Conservation (phyloP, 441 rosid species). For the Heliophila coronopifolia region DNA sequence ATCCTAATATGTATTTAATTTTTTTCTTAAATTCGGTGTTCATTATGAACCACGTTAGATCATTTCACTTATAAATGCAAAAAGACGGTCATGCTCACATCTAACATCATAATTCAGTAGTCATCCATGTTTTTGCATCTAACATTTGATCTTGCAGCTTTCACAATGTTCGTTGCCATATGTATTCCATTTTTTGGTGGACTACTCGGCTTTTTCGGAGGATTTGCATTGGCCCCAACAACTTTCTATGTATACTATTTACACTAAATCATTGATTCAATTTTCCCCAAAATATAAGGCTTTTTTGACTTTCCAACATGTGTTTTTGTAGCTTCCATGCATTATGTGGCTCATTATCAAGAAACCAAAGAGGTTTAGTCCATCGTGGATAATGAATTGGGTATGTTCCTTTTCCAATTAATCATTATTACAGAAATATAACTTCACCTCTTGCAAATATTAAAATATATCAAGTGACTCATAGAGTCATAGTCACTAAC, state of each 20-base stretch:
- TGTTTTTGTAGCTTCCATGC: constrained; percentile 68
- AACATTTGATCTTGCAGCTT: constrained; percentile 21
- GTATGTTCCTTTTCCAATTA: constrained; percentile 33
- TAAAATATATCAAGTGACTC: too few relatives aligned
- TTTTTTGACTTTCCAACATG: not conserved
- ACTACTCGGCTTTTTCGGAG: constrained; percentile 69
- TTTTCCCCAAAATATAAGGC: not conserved
- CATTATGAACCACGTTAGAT: too few relatives aligned
- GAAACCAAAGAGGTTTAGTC: constrained; percentile 60
- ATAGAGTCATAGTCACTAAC: too few relatives aligned
- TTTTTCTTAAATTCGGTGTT: too few relatives aligned
- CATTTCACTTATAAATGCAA: too few relatives aligned
- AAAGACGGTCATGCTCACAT: too few relatives aligned
- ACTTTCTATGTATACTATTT: constrained; percentile 59
- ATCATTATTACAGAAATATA: too few relatives aligned
- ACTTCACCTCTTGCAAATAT: too few relatives aligned
- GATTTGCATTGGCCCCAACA: constrained; percentile 71
- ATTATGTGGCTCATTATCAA: constrained; percentile 58
- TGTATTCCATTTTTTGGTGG: constrained; percentile 67
- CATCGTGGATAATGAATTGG: constrained; percentile 69
- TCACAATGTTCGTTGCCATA: constrained; percentile 54
- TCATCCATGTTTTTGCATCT: too few relatives aligned
- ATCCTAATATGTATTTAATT: too few relatives aligned
- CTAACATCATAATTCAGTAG: too few relatives aligned
- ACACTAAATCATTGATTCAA: not conserved